Evolutionary conservation across 495 filamentous ascomycete genomes (phyloP).

Genomic region (Lasiosphaeriaceae sp.): DNA sequence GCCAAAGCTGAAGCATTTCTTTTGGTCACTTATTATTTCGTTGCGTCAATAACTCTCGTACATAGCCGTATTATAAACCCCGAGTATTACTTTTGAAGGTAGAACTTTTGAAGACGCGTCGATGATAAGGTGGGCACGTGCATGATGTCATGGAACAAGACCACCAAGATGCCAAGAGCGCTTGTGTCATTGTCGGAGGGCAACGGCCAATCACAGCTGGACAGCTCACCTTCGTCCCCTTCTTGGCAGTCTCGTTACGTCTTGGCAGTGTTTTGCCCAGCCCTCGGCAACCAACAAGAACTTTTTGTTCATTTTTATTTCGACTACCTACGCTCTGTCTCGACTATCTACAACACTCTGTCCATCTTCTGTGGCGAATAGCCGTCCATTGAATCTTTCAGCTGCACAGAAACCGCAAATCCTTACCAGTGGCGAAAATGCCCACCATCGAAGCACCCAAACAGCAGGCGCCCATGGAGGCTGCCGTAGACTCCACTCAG

Average conservation of each 20-base stretch:
- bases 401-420: background rate
- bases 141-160: too few relatives aligned
- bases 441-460: constrained; percentile 8
- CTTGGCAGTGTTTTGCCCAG: background rate
- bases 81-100: too few relatives aligned
- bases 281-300: background rate
- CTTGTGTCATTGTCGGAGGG: too few relatives aligned
- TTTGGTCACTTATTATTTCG: too few relatives aligned
- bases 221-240: background rate
- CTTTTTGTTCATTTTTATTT: constrained; percentile 1
- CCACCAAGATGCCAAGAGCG: too few relatives aligned
- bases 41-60: too few relatives aligned
- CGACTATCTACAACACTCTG: background rate
- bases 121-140: too few relatives aligned
- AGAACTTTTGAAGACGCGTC: too few relatives aligned
- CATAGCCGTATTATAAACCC: too few relatives aligned
- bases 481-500: constrained; percentile 1
- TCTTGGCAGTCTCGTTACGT: background rate
- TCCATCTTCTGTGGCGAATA: background rate
- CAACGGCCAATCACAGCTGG: too few relatives aligned
- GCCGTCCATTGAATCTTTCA: background rate
- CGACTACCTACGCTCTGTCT: background rate
- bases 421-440: constrained; percentile 1
- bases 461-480: constrained; percentile 14
- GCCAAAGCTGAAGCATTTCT: too few relatives aligned